Percentiles rank a stretch among this genome's conserved stretches.
Evolutionary conservation across 257 asterid species (phyloP).

Genomic region (Solanum ossicruentum): DNA sequence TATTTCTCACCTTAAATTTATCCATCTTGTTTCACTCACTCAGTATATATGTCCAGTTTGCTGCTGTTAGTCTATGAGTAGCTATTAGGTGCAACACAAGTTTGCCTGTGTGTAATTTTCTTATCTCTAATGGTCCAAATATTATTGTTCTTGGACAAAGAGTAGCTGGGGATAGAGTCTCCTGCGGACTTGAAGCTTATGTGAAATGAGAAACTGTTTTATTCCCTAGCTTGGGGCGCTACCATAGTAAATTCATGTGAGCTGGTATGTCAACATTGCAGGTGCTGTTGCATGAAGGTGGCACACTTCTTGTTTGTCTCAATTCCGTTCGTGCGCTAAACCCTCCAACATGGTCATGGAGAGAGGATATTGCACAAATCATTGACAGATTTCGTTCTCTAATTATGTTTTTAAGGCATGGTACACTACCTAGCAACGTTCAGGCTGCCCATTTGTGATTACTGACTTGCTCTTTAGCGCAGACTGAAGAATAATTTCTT

Average conservation of each 20-base stretch:
- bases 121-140: neutral
- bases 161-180: neutral
- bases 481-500: neutral
- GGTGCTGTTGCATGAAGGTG: slow-evolving; percentile 98
- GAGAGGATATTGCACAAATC: slow-evolving; percentile 33
- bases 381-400: slow-evolving; percentile 20
- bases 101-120: neutral
- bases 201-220: neutral
- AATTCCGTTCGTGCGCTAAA: slow-evolving; percentile 88
- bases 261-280: slow-evolving; percentile 13
- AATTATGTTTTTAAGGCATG: slow-evolving; percentile 2
- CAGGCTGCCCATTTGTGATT: slow-evolving; percentile 23
- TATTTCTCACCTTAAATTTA: neutral
- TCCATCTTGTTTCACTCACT: neutral
- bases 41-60: neutral
- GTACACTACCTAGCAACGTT: slow-evolving; percentile 11
- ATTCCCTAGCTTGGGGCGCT: neutral
- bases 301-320: slow-evolving; percentile 83
- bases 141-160: neutral
- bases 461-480: neutral
- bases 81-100: neutral
- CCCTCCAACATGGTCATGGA: slow-evolving; percentile 77
- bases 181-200: neutral
- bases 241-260: neutral
- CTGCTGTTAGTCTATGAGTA: neutral